Evolutionary conservation across 2,329 filamentous ascomycete genomes (phyloP).

Genomic region (Penicillium sumatraense): DNA sequence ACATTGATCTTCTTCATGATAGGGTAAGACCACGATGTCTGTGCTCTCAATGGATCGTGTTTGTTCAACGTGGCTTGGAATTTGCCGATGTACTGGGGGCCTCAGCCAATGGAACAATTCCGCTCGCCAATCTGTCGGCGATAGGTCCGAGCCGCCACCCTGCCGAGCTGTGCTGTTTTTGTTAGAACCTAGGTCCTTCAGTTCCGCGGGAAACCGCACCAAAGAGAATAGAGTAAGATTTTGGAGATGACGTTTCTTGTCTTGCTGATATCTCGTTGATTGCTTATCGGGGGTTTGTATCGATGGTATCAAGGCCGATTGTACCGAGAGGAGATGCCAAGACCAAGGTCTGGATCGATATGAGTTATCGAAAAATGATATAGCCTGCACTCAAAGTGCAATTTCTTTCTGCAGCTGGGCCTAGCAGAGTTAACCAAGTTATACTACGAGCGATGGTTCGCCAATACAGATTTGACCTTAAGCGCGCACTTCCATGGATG

Average conservation of each 20-base stretch:
- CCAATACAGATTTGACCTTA: too few species aligned
- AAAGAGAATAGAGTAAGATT: not conserved
- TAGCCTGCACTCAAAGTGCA: too few species aligned
- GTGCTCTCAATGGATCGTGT: not conserved
- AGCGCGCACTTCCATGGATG: too few species aligned
- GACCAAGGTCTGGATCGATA: too few species aligned
- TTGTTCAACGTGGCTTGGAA: not conserved
- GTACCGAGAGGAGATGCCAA: too few species aligned
- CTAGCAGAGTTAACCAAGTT: too few species aligned
- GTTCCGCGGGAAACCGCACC: not conserved
- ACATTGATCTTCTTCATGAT: not conserved
- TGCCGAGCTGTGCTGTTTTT: not conserved
- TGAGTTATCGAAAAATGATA: too few species aligned
- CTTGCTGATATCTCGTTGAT: not conserved
- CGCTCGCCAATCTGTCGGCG: slow-evolving; percentile 4
- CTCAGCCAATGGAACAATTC: not conserved
- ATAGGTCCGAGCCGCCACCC: not conserved
- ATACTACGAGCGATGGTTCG: too few species aligned
- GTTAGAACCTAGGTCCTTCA: not conserved
- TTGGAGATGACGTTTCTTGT: not conserved
- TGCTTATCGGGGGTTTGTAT: not conserved
- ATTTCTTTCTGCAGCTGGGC: too few species aligned
- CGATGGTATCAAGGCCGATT: too few species aligned
- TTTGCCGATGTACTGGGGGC: not conserved
- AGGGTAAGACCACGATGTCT: not conserved